Evolutionary conservation across 768 basidiomycete genomes (phyloP), one percentile per base, ranked within the genome.

Genomic region (Hysterangium stoloniferum): DNA sequence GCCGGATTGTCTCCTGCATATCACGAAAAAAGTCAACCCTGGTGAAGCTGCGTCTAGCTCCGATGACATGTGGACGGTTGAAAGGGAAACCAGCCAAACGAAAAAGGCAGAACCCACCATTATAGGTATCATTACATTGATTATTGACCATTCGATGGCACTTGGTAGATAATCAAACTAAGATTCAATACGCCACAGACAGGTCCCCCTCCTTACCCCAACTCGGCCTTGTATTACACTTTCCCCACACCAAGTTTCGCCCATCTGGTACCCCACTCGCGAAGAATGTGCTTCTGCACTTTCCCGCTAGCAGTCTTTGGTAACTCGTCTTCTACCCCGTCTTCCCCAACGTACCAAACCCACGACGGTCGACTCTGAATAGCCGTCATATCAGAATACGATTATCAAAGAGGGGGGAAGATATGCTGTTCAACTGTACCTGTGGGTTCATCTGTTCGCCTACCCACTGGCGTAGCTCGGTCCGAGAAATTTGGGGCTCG

Each of bases 261-360:
- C 43, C 59, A 58, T 28, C 32, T 31, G 13, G 37, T 32, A 19
- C 31, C 49, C 87, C 86, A 88, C 19, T 70, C 66, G 27, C 88
- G 70, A 38, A 92, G 61, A 3, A 89, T 60, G 61, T 88, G 85
- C 67, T 91, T 92, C 81, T 79, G 78, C 36, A 92, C 80, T 63
- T 92, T 92, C 34, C 88, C 88, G 56, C 87, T 91, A 12, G 84
- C 87, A 8, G 89, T 92, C 70, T 86, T 89, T 1, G 89, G 88
- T 6, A 90, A 61, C 55, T 86, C 82, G 7, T 60, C 63, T 6
- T 71, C 67, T 2, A 64, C 64, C 1, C 75, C 77, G 38, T 82
- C 83, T 57, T 87, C 83, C 12, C 80, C 82, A 1, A 86, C 55
- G 54, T 89, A 89, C 84, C 87, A 92, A 3, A 91, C 79, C 85